Evolutionary conservation across 2,329 filamentous ascomycete species (phyloP), one percentile per base, ranked within the genome.

Genomic region (Fusarium haematococcum): DNA sequence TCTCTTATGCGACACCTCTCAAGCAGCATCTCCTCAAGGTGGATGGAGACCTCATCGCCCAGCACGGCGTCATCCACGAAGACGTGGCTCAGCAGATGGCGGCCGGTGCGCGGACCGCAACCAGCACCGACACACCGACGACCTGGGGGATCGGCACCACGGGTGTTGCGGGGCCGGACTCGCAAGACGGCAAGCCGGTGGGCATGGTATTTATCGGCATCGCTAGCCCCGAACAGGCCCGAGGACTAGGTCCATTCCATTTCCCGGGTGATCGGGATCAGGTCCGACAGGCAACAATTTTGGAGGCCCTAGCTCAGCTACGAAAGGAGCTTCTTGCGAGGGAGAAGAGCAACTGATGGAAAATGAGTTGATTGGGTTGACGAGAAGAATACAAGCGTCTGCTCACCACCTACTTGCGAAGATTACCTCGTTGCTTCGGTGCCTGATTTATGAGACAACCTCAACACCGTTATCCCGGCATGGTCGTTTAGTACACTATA

Each of bases 1-100:
- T 83, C 45, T 79, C 81, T 2, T 82, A 82, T 57, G 79, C 79
- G 0, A 81, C 79, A 0, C 68, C 66, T 2, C 70, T 82, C 16
- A 83, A 83, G 63, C 67, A 75, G 4, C 43, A 64, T 4, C 73
- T 83, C 10, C 75, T 83, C 8, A 74, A 71, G 1, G 75, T 77
- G 1, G 58, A 75, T 7, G 50, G 41, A n/a, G 58, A 35, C 3
- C 63, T 75, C 7, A 70, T 76, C 14, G 33, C 54, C 3, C 54
- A 64, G 13, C 54, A 71, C 5, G 76, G 71, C 0, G 65, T 70
- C 18, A 69, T 77, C 8, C 63, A 71, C 13, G 59, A 27, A 16
- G 68, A 77, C n/a, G 75, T 77, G 4, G 75, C 73, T 2, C 54
- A 65, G 39, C 75, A 77, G 30, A 77, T 77, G 75, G 75, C 75